Conservation (phyloP, 2,329 filamentous ascomycete genomes). For the Dactylonectria macrodidyma region DNA sequence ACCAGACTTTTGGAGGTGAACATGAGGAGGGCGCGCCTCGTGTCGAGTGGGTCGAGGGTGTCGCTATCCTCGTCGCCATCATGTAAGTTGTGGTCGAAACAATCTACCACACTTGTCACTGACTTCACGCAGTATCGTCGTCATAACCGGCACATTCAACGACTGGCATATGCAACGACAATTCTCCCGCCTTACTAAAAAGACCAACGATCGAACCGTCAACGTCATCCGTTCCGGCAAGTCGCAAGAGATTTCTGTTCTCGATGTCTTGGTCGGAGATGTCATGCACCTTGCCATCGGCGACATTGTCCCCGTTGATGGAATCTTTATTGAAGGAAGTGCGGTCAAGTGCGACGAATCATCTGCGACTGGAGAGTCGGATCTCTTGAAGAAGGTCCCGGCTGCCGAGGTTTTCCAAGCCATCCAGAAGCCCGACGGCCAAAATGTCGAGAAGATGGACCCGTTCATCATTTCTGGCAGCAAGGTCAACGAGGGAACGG, state of each 20-base stretch:
- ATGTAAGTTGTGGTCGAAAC: conserved; percentile 54
- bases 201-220: conserved; percentile 76
- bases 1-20: too few species aligned
- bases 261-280: conserved; percentile 79
- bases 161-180: conserved; percentile 79
- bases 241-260: conserved; percentile 73
- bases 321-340: conserved; percentile 73
- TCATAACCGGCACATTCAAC: conserved; percentile 73
- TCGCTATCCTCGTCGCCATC: too few species aligned
- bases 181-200: conserved; percentile 73
- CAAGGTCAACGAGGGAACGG: conserved; percentile 68
- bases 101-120: conserved; percentile 38
- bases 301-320: conserved; percentile 80
- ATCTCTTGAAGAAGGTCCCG: conserved; percentile 77
- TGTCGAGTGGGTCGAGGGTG: too few species aligned
- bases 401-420: conserved; percentile 71
- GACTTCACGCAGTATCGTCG: conserved; percentile 63
- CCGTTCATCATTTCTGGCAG: conserved; percentile 75
- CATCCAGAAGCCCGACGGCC: conserved; percentile 60
- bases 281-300: conserved; percentile 78
- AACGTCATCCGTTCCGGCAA: conserved; percentile 78
- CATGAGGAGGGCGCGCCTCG: too few species aligned
- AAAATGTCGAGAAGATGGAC: conserved; percentile 67
- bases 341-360: conserved; percentile 78
- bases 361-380: conserved; percentile 81